These are phyloP conservation scores for Westerdykella ornata DNA, from an alignment of 2,329 filamentous ascomycete genomes.

Conservation along the genomic window DNA sequence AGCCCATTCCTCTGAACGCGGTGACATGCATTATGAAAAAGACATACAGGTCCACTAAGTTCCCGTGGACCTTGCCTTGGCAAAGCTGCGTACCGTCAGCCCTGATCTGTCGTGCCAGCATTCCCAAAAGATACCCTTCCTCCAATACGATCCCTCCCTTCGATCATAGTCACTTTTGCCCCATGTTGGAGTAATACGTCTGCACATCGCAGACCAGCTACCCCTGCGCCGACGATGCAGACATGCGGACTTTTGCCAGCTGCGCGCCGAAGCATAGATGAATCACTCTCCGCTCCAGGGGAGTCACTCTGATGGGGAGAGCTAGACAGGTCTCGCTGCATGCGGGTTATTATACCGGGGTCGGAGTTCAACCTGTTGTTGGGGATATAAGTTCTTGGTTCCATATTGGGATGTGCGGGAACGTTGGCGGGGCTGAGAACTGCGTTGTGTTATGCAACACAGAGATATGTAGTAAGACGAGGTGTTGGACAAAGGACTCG, in stretches of 20 bases:
- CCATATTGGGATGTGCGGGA: constrained; percentile 8
- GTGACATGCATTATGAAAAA: neutral
- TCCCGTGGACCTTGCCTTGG: constrained; percentile 44
- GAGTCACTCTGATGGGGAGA: constrained; percentile 22
- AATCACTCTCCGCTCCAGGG: constrained; percentile 14
- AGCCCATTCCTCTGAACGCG: neutral
- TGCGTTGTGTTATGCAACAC: no score
- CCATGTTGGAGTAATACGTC: constrained; percentile 60
- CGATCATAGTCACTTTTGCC: constrained; percentile 61
- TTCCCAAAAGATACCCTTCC: constrained; percentile 48
- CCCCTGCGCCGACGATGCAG: constrained; percentile 62
- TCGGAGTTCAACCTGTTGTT: constrained; percentile 13
- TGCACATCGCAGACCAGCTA: constrained; percentile 64
- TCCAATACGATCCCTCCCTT: constrained; percentile 61
- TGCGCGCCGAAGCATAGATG: constrained; percentile 25
- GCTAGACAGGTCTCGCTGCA: constrained; percentile 30
- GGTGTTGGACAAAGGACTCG: no score
- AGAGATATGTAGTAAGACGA: no score
- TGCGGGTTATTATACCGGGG: constrained; percentile 21
- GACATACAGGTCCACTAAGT: constrained; percentile 53
- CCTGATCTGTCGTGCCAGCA: neutral
- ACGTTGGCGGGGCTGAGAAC: no score
- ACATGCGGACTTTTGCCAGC: constrained; percentile 47
- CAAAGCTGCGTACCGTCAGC: constrained; percentile 38
- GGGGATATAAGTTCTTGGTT: constrained; percentile 23